A percentile compares a stretch with the other conserved stretches of the same genome.
Conservation (phyloP, 78 protist species). For the Abeoforma whisleri region DNA sequence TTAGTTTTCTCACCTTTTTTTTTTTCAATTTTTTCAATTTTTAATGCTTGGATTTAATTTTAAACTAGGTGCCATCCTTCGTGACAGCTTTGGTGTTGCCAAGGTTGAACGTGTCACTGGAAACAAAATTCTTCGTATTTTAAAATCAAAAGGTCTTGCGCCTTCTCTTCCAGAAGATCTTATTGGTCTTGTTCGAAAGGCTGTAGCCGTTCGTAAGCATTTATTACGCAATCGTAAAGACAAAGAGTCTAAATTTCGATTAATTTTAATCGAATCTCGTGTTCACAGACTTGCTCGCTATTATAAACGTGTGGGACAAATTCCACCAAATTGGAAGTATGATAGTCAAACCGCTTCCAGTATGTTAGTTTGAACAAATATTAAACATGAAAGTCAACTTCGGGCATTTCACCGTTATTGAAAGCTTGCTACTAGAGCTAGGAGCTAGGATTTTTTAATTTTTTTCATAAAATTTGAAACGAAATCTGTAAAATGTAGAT, state of each 20-base stretch:
- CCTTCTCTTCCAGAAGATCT: conserved; percentile 99
- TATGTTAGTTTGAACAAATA: conserved; percentile 90
- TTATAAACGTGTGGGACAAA: conserved; percentile 78
- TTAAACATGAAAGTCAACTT: too few species aligned
- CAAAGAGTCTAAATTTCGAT: conserved; percentile 94
- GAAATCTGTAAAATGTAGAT: too few species aligned
- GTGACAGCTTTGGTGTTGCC: conserved; percentile 90
- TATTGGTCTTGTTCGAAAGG: conserved; percentile 97
- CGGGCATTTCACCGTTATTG: too few species aligned
- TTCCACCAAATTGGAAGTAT: conserved; percentile 95
- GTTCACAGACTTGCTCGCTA: conserved; percentile 98
- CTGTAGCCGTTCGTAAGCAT: conserved; percentile 97
- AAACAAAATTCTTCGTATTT: conserved; percentile 94
- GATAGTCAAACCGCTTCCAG: conserved; percentile 90
- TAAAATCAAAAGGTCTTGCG: conserved; percentile 91
- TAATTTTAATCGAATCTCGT: conserved; percentile 96
- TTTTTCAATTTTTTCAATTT: too few species aligned
- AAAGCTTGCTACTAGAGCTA: too few species aligned
- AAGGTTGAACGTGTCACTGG: conserved; percentile 91
- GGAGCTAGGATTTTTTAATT: too few species aligned
- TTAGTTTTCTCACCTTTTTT: too few species aligned
- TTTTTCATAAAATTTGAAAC: too few species aligned
- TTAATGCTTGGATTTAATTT: too few species aligned
- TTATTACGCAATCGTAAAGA: conserved; percentile 90
- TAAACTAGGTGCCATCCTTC: conserved; percentile 82